phyloP scores from a whole-genome alignment of 257 asterid genomes.

The Gentiana dahurica region DNA sequence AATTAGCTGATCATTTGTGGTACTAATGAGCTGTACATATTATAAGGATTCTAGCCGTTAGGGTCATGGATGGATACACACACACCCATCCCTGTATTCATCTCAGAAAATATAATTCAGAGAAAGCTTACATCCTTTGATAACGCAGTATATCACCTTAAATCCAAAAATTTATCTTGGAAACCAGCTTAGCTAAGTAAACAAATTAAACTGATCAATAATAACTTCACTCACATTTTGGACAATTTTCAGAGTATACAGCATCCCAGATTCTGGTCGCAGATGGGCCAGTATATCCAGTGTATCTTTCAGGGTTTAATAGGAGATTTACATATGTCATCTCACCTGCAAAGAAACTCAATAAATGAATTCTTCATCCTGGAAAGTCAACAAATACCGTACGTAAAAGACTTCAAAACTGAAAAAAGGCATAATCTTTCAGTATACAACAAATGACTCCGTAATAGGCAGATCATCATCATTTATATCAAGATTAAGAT shows the following conservation, averaged over 20 bases:
- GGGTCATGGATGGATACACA: too few species aligned
- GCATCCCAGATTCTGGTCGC: conserved; percentile 89
- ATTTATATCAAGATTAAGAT: neutral
- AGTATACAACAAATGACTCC: neutral
- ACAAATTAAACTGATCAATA: conserved; percentile 1
- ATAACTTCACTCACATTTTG: conserved; percentile 42
- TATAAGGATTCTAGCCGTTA: too few species aligned
- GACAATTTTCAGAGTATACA: conserved; percentile 69
- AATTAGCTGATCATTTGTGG: too few species aligned
- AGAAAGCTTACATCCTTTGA: too few species aligned
- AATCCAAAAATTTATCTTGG: too few species aligned
- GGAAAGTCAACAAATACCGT: neutral
- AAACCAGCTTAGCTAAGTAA: conserved; percentile 1
- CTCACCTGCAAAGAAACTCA: conserved; percentile 32
- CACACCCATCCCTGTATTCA: too few species aligned
- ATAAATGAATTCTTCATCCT: neutral
- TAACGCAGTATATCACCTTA: too few species aligned
- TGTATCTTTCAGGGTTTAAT: conserved; percentile 63
- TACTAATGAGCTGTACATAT: too few species aligned
- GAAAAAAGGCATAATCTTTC: neutral
- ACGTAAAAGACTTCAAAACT: neutral
- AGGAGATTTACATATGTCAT: conserved; percentile 47
- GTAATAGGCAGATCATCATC: too few species aligned
- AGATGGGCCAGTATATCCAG: conserved; percentile 77
- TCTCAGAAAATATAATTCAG: too few species aligned